Percentiles rank a stretch among this genome's conserved stretches.
These are phyloP conservation scores for Peronospora tabacina DNA, from an alignment of 352 stramenopile genomes.

Conservation along the genomic window DNA sequence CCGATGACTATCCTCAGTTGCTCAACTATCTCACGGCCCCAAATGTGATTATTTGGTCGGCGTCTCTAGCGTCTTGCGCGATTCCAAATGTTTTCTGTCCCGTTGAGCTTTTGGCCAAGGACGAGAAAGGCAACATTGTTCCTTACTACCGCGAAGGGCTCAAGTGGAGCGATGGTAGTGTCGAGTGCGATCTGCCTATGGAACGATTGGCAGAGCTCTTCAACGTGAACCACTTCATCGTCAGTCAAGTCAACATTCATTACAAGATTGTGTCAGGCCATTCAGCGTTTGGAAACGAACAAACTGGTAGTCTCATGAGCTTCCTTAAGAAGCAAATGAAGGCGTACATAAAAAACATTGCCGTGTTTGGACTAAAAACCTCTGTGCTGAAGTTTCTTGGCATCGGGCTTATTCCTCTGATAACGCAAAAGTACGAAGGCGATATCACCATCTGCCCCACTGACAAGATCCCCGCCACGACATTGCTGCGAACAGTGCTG, in stretches of 20 bases:
- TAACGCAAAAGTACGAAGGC: constrained; percentile 95
- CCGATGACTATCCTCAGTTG: constrained; percentile 91
- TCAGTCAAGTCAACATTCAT: constrained; percentile 91
- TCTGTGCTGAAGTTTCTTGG: constrained; percentile 79
- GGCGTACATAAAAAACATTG: constrained; percentile 84
- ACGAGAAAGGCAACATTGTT: constrained; percentile 77
- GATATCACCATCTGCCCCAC: constrained; percentile 96
- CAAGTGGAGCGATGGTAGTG: constrained; percentile 93
- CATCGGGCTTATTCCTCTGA: constrained; percentile 68
- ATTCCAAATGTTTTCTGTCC: constrained; percentile 93
- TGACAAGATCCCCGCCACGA: constrained; percentile 80
- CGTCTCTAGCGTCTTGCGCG: constrained; percentile 91
- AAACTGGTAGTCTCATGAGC: constrained; percentile 78
- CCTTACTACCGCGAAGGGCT: constrained; percentile 72
- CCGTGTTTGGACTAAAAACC: constrained; percentile 79
- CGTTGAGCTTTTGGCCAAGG: constrained; percentile 93
- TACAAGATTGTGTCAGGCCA: constrained; percentile 84
- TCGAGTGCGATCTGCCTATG: constrained; percentile 94
- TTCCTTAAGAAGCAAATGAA: constrained; percentile 95
- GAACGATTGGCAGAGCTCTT: constrained; percentile 94
- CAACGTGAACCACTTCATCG: constrained; percentile 99
- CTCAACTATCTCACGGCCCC: constrained; percentile 98
- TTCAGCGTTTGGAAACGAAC: constrained; percentile 58
- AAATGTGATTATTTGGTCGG: constrained; percentile 98
- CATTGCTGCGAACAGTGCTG: constrained; percentile 72